phyloP scores from a whole-genome alignment of 202 grass and related monocot genomes.

The Digitaria exilis region DNA sequence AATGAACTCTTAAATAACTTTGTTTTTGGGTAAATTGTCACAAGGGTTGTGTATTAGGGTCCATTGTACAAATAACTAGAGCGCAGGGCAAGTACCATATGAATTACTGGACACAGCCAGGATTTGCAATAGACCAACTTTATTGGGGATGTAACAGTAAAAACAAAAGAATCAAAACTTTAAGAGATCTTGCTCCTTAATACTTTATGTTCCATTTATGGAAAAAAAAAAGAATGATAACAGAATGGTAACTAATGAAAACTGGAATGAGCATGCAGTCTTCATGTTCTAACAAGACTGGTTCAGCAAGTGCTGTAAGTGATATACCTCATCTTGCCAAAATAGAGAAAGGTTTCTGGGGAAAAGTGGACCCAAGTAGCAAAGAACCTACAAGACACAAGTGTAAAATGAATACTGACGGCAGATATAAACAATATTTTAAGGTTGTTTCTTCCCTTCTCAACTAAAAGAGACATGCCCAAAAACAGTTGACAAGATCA shows the following conservation, averaged over 20 bases:
- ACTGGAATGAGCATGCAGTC: conserved; percentile 14
- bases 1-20: not conserved
- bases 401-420: conserved; percentile 7
- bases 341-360: conserved; percentile 88
- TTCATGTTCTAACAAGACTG: conserved; percentile 28
- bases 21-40: conserved; percentile 14
- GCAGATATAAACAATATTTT: conserved; percentile 13
- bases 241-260: conserved; percentile 6
- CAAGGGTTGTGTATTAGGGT: not conserved
- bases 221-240: conserved; percentile 11
- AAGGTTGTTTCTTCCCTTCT: not conserved
- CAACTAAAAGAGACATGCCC: conserved; percentile 11
- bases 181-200: conserved; percentile 5
- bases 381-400: conserved; percentile 68
- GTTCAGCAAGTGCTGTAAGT: conserved; percentile 23
- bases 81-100: conserved; percentile 14
- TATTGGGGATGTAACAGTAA: conserved; percentile 1
- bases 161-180: conserved; percentile 6
- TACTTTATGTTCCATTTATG: not conserved
- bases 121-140: not conserved
- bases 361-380: conserved; percentile 88
- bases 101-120: not conserved
- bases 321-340: conserved; percentile 98
- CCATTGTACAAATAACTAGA: conserved; percentile 35
- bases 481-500: conserved; percentile 18